Evolutionary conservation across 805 yeast genomes (phyloP), one percentile per base, ranked within the genome.

Genomic region (Saccharomycopsis vini): DNA sequence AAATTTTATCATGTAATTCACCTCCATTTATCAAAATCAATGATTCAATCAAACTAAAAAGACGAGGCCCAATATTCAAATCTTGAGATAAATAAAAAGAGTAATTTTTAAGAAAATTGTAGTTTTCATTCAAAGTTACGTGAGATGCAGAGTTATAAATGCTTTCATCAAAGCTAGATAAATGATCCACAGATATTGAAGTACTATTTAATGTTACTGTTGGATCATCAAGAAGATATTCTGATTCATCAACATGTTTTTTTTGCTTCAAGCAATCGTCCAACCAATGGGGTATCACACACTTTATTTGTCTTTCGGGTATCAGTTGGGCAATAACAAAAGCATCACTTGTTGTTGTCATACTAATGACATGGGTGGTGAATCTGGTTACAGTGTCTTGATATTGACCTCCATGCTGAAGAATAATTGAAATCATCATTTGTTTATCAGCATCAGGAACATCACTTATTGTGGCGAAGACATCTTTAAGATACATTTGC

Each of bases 281-380:
- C 12, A 89, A 61, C 96, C 95, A 90, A 18, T 77, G 74, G 0
- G 95, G 94, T 3, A 72, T 65, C 3, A 89, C 92, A 13, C 79
- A 69, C 39, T 72, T 68, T 29, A 82, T 78, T 29, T 66, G 58
- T 30, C 66, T 59, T 3, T 58, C 58, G 1, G 62, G 63, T 20
- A 61, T 60, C 24, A 63, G 54, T 38, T 71, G 62, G 2, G 84
- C 86, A 21, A 73, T 66, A 31, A 76, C 67, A 38, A 79, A 73
- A 46, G 77, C 77, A 42, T 77, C 83, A 43, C 76, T 73, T 3
- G 73, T 59, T 29, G 62, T 56, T 50, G 73, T 75, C 3, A 60
- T 56, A 0, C 90, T 73, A 18, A 90, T 64, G 29, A 87, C 68
- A 66, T 90, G 97, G 0, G 96, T 85, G 1, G 95, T 84, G 50